Conservation (phyloP, 2,329 filamentous ascomycete genomes). For the Paracorniculantispora psalliotae region DNA sequence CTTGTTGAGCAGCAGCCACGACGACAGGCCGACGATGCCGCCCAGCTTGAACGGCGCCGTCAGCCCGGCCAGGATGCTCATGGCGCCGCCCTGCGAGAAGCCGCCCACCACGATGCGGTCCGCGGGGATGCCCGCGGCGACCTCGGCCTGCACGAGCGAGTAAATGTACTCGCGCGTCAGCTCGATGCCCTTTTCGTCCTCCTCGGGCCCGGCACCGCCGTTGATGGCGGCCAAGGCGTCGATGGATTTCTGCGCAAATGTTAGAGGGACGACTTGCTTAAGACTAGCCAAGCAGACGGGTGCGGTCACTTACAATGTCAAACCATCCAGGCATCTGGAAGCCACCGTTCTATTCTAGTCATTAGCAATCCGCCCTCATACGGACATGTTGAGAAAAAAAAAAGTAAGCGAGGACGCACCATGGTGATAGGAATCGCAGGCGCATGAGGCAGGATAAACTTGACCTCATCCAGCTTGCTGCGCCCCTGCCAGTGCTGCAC, state of each 20-base stretch:
- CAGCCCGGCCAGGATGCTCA: slow-evolving; percentile 75
- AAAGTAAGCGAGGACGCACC: slow-evolving; percentile 21
- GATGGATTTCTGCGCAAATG: slow-evolving; percentile 26
- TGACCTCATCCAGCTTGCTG: slow-evolving; percentile 78
- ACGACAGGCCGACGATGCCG: slow-evolving; percentile 82
- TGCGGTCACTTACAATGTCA: slow-evolving; percentile 67
- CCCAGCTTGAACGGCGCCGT: slow-evolving; percentile 69
- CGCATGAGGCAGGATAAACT: slow-evolving; percentile 92
- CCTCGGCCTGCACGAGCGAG: slow-evolving; percentile 70
- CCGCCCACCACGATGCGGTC: slow-evolving; percentile 80
- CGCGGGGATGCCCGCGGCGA: slow-evolving; percentile 71
- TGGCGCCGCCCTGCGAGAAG: slow-evolving; percentile 83
- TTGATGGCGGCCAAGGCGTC: slow-evolving; percentile 29
- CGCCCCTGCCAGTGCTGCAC: slow-evolving; percentile 83
- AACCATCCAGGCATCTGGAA: slow-evolving; percentile 86
- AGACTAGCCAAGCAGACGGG: no score
- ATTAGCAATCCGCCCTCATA: no score
- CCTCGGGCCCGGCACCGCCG: slow-evolving; percentile 27
- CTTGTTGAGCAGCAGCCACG: slow-evolving; percentile 65
- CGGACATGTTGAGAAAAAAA: no score
- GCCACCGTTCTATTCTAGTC: slow-evolving; percentile 58
- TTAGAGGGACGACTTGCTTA: not conserved
- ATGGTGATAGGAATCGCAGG: slow-evolving; percentile 79
- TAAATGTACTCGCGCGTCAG: slow-evolving; percentile 70
- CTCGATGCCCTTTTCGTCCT: slow-evolving; percentile 71